A percentile compares a stretch with the other conserved stretches of the same genome.
Evolutionary conservation across 108 stramenopile species (phyloP).

Genomic region (Phaeodactylum tricornutum): DNA sequence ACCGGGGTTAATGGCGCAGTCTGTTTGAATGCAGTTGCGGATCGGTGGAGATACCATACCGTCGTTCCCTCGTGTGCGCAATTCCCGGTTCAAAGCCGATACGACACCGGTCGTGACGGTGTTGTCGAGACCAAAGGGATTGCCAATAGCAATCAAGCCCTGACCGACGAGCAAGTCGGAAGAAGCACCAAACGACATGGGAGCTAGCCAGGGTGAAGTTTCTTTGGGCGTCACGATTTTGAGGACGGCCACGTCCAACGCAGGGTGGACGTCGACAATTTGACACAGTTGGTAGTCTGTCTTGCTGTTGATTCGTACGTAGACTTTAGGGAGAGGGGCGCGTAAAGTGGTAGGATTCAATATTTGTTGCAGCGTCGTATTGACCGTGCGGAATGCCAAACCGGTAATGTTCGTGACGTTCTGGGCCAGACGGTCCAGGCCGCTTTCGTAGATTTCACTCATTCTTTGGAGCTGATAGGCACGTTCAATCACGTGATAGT

Average conservation of each 20-base stretch:
- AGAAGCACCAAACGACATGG: constrained; percentile 41
- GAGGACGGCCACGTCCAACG: constrained; percentile 84
- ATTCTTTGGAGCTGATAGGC: constrained; percentile 29
- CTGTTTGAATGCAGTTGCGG: constrained; percentile 79
- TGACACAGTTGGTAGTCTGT: constrained; percentile 32
- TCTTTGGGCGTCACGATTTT: no score
- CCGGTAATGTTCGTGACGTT: no score
- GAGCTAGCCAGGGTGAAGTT: no score
- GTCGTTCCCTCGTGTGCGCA: constrained; percentile 22
- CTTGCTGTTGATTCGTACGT: constrained; percentile 24
- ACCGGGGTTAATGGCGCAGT: constrained; percentile 92
- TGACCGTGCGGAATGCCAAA: no score
- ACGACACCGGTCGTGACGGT: constrained; percentile 80
- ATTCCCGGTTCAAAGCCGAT: constrained; percentile 77
- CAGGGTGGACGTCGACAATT: constrained; percentile 73
- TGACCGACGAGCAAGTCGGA: constrained; percentile 77
- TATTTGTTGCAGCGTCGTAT: no score
- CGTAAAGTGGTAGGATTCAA: no score
- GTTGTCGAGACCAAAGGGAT: constrained; percentile 81
- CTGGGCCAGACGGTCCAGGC: no score
- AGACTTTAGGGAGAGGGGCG: no score
- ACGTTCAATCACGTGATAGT: constrained; percentile 79
- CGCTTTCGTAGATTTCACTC: no score
- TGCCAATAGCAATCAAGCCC: constrained; percentile 82
- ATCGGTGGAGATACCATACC: constrained; percentile 44